Conservation (phyloP, 495 filamentous ascomycete genomes). For the Penicillium salamii region DNA sequence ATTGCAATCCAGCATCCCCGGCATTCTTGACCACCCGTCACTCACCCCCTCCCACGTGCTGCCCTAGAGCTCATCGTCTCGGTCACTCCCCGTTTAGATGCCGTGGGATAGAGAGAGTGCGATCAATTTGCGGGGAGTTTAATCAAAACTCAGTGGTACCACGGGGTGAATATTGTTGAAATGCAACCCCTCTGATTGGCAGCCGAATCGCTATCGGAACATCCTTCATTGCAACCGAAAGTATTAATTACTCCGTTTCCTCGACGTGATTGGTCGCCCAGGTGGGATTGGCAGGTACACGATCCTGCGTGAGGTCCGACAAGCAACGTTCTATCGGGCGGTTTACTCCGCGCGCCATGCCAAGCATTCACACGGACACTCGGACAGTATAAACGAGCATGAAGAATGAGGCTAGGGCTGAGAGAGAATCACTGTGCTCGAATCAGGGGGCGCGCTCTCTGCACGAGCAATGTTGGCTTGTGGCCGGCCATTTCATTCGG, state of each 20-base stretch:
- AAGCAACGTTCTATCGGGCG: neutral
- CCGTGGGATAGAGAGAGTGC: neutral
- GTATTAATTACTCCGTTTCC: neutral
- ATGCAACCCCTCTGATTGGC: constrained; percentile 5
- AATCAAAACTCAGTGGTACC: neutral
- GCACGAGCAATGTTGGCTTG: constrained; percentile 3
- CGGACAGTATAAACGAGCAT: neutral
- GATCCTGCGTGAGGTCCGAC: neutral
- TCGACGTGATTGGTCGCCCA: neutral
- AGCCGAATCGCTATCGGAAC: neutral
- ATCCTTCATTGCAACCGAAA: neutral
- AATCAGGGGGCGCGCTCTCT: neutral
- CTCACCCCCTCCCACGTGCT: constrained; percentile 4
- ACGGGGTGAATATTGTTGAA: neutral
- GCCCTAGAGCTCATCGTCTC: neutral
- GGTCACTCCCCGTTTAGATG: neutral
- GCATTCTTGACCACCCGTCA: constrained; percentile 1
- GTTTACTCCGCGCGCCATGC: neutral
- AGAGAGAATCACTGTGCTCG: neutral
- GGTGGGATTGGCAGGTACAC: neutral
- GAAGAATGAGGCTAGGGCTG: constrained; percentile 1
- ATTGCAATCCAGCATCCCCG: neutral
- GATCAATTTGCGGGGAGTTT: constrained; percentile 4
- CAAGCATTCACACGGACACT: constrained; percentile 1
- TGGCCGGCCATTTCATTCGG: neutral